Conservation (phyloP, 139 green algal genomes). For the Tetraselmis chui region DNA sequence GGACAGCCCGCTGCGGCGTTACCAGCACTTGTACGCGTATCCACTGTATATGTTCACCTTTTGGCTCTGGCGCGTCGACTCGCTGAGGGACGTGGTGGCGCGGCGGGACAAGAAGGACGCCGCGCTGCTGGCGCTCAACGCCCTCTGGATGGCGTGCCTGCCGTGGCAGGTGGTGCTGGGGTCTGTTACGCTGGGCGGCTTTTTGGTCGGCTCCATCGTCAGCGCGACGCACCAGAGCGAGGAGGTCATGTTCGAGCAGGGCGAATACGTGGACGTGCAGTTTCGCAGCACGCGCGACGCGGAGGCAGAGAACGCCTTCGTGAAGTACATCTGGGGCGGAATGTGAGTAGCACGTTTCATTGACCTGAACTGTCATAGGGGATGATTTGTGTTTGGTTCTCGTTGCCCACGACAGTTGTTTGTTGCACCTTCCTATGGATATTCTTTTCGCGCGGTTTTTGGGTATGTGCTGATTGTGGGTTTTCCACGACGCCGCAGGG, state of each 20-base stretch:
- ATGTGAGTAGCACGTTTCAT: conserved; percentile 17
- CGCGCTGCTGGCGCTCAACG: conserved; percentile 14
- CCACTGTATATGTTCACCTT: conserved; percentile 24
- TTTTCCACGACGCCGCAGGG: too few species aligned
- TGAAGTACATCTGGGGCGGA: conserved; percentile 27
- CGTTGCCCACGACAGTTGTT: too few species aligned
- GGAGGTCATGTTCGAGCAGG: conserved; percentile 26
- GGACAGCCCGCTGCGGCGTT: conserved; percentile 22
- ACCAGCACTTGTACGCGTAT: conserved; percentile 29
- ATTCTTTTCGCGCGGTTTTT: too few species aligned
- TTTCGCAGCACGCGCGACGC: conserved; percentile 29
- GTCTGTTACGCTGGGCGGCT: conserved; percentile 14
- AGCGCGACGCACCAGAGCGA: conserved; percentile 27
- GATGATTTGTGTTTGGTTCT: too few species aligned
- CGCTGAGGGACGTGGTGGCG: conserved; percentile 5
- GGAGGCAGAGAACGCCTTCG: conserved; percentile 18
- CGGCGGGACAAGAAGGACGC: conserved; percentile 17
- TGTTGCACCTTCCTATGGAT: too few species aligned
- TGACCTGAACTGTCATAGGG: too few species aligned
- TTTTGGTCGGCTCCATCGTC: conserved; percentile 19
- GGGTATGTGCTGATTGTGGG: too few species aligned
- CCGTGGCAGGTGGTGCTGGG: conserved; percentile 16
- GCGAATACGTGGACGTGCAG: conserved; percentile 23
- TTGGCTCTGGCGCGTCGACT: conserved; percentile 23
- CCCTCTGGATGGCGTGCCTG: conserved; percentile 10